Conservation (phyloP, 2,329 filamentous ascomycete genomes). For the Thelonectria olida region DNA sequence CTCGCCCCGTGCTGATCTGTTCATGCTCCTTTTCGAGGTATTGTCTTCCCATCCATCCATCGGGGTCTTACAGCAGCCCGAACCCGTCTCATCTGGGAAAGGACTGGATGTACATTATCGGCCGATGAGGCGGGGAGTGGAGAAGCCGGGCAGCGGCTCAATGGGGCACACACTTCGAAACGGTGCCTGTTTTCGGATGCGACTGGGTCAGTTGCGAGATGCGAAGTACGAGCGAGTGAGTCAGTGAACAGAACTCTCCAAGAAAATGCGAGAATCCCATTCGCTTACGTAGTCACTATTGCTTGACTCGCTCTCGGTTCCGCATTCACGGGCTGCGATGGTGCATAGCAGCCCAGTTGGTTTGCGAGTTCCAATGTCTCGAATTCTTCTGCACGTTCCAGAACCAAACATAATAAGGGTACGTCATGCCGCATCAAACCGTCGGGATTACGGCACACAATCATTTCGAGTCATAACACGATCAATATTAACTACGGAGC, state of each 20-base stretch:
- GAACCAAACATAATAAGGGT: background rate
- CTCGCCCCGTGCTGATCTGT: constrained; percentile 13
- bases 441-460: background rate
- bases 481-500: too few species aligned
- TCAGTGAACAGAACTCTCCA: too few species aligned
- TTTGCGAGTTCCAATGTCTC: background rate
- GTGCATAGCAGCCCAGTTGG: background rate
- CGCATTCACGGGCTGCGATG: background rate
- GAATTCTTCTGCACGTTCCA: background rate
- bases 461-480: too few species aligned
- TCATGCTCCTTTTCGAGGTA: background rate
- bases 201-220: background rate
- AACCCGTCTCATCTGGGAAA: constrained; percentile 30
- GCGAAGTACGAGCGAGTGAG: background rate
- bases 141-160: constrained; percentile 17
- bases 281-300: constrained; percentile 11
- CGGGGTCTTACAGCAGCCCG: constrained; percentile 36
- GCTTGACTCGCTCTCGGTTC: constrained; percentile 15
- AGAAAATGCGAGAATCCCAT: background rate
- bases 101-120: constrained; percentile 9
- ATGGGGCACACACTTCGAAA: constrained; percentile 30
- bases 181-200: constrained; percentile 33
- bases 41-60: constrained; percentile 2
- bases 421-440: background rate
- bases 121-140: constrained; percentile 18